Conservation (phyloP, 2,329 filamentous ascomycete species). For the Emydomyces testavorans region DNA sequence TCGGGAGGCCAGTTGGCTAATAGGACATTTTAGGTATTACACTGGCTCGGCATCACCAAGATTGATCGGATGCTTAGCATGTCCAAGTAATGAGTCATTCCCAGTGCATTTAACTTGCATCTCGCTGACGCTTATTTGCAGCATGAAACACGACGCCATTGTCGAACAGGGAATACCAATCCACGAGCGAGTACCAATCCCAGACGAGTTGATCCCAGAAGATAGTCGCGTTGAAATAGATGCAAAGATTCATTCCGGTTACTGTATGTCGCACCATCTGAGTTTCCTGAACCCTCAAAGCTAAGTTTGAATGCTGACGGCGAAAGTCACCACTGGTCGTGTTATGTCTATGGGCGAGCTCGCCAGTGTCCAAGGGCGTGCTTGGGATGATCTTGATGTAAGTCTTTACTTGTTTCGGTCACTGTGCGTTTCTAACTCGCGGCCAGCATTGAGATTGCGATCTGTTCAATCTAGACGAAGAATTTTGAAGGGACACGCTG, state of each 20-base stretch:
- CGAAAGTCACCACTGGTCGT: slow-evolving; percentile 68
- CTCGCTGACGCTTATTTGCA: slow-evolving; percentile 11
- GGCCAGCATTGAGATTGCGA: slow-evolving; percentile 7
- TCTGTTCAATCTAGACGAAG: no score
- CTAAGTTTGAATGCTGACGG: slow-evolving; percentile 42
- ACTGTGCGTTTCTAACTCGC: not conserved
- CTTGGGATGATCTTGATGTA: slow-evolving; percentile 57
- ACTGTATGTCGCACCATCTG: slow-evolving; percentile 34
- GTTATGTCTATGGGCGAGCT: slow-evolving; percentile 74
- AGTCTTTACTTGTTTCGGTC: slow-evolving; percentile 5
- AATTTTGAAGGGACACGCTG: no score
- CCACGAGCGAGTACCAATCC: slow-evolving; percentile 78
- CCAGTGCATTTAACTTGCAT: not conserved
- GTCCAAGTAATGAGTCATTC: slow-evolving; percentile 59
- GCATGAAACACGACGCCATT: slow-evolving; percentile 43
- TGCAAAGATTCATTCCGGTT: slow-evolving; percentile 88
- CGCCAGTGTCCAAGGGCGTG: slow-evolving; percentile 67
- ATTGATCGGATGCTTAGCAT: slow-evolving; percentile 98
- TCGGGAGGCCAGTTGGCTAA: not conserved
- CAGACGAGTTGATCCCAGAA: slow-evolving; percentile 83
- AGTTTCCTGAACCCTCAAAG: slow-evolving; percentile 49
- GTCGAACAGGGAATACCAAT: slow-evolving; percentile 54
- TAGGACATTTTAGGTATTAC: slow-evolving; percentile 50
- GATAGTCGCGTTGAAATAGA: slow-evolving; percentile 98
- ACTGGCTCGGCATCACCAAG: slow-evolving; percentile 97